Percentiles rank a stretch among this genome's conserved stretches.
Evolutionary conservation across 148 eudicot species (phyloP).

Genomic region (Rheum nobile): DNA sequence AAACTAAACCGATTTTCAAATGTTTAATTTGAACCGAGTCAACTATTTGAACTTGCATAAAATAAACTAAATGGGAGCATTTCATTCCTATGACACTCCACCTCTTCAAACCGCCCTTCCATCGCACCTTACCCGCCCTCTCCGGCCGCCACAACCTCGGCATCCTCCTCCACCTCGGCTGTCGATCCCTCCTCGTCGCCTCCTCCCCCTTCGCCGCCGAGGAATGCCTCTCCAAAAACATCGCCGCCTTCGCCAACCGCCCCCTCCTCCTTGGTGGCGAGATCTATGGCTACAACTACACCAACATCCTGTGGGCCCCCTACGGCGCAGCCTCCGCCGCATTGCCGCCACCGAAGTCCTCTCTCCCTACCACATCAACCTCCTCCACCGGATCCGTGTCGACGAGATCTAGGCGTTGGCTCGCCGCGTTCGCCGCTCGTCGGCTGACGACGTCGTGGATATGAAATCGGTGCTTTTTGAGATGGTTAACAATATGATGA

Average conservation of each 20-base stretch:
- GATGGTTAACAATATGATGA: constrained; percentile 17
- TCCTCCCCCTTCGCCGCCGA: constrained; percentile 25
- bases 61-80: no score
- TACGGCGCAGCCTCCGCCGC: constrained; percentile 30
- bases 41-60: no score
- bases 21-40: no score
- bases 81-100: neutral
- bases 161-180: constrained; percentile 28
- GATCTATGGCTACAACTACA: constrained; percentile 24
- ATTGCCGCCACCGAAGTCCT: constrained; percentile 20
- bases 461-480: constrained; percentile 23
- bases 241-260: constrained; percentile 25
- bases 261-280: constrained; percentile 22
- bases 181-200: constrained; percentile 22
- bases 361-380: constrained; percentile 26
- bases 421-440: neutral
- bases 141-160: constrained; percentile 25
- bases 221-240: constrained; percentile 30
- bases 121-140: constrained; percentile 23
- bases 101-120: constrained; percentile 33
- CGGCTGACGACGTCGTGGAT: constrained; percentile 9
- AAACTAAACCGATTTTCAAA: no score
- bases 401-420: constrained; percentile 14
- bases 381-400: neutral
- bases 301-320: constrained; percentile 20